These are phyloP conservation scores for Sesbania bispinosa DNA, from an alignment of 306 rosid genomes.

Conservation along the genomic window DNA sequence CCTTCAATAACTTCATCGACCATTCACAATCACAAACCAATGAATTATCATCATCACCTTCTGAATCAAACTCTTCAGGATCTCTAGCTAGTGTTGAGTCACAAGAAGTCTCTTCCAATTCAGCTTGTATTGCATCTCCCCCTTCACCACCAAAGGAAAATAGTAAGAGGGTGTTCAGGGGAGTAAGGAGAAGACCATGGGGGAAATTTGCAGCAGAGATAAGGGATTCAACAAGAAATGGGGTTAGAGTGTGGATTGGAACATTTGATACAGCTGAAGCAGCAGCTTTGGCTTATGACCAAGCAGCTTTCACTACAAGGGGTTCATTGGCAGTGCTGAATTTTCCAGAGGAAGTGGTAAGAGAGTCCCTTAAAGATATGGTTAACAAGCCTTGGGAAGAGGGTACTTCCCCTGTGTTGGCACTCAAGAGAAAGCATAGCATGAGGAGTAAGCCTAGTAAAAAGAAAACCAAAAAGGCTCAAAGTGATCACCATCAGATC, in stretches of 20 bases:
- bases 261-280: constrained; percentile 82
- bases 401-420: constrained; percentile 62
- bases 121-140: too few relatives aligned
- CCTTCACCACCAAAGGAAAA: neutral
- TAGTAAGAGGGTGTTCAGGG: constrained; percentile 33
- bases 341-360: constrained; percentile 53
- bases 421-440: constrained; percentile 54
- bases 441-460: neutral
- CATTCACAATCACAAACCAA: neutral
- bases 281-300: constrained; percentile 88
- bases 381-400: constrained; percentile 17
- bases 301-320: constrained; percentile 66
- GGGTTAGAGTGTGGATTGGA: constrained; percentile 86
- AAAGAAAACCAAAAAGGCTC: constrained; percentile 10
- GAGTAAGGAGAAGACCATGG: constrained; percentile 86
- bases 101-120: constrained; percentile 41
- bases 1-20: constrained; percentile 4
- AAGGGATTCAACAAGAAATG: constrained; percentile 78
- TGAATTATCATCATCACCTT: constrained; percentile 10
- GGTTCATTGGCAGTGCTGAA: constrained; percentile 70
- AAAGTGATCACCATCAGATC: neutral
- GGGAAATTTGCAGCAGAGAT: constrained; percentile 89
- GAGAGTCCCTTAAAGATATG: constrained; percentile 31
- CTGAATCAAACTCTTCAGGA: constrained; percentile 14
- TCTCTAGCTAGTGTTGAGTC: neutral